Evolutionary conservation across 2,329 filamentous ascomycete species (phyloP).

Genomic region (Penicillium psychrosexuale): DNA sequence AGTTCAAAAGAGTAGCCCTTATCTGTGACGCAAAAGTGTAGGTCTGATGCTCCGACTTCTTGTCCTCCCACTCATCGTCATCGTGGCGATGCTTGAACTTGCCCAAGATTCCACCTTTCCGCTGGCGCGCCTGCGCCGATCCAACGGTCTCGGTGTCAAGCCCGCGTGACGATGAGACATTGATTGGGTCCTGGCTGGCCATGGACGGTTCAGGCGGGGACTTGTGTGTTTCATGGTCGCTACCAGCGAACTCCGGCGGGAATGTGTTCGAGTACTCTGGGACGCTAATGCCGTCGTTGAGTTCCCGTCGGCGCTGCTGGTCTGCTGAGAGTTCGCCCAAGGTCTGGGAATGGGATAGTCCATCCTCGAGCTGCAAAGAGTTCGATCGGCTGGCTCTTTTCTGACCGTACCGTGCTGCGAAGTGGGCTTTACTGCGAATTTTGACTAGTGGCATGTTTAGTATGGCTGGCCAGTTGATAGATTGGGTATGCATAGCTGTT

Average conservation of each 20-base stretch:
- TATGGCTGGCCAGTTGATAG: neutral
- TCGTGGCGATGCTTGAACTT: conserved; percentile 15
- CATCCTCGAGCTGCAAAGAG: conserved; percentile 33
- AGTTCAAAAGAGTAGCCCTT: conserved; percentile 71
- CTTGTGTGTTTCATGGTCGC: conserved; percentile 16
- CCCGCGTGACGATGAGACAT: conserved; percentile 21
- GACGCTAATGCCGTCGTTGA: conserved; percentile 23
- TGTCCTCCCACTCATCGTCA: conserved; percentile 13
- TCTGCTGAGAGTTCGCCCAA: conserved; percentile 27
- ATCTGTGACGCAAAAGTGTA: conserved; percentile 42
- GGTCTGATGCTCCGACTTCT: conserved; percentile 22
- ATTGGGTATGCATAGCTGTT: neutral
- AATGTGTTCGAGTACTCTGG: conserved; percentile 27
- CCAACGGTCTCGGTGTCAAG: conserved; percentile 13
- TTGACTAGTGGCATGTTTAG: conserved; percentile 32
- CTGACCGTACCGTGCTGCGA: conserved; percentile 43
- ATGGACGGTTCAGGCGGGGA: conserved; percentile 23
- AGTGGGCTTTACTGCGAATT: conserved; percentile 38
- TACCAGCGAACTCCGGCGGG: conserved; percentile 25
- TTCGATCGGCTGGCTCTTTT: conserved; percentile 16
- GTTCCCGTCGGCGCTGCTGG: conserved; percentile 22
- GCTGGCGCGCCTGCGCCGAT: conserved; percentile 24
- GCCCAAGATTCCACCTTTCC: conserved; percentile 21
- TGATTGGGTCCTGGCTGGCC: conserved; percentile 32
- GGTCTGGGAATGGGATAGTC: conserved; percentile 21